Evolutionary conservation across 257 asterid genomes (phyloP), one percentile per base, ranked within the genome.

Genomic region (Primulina huaijiensis): DNA sequence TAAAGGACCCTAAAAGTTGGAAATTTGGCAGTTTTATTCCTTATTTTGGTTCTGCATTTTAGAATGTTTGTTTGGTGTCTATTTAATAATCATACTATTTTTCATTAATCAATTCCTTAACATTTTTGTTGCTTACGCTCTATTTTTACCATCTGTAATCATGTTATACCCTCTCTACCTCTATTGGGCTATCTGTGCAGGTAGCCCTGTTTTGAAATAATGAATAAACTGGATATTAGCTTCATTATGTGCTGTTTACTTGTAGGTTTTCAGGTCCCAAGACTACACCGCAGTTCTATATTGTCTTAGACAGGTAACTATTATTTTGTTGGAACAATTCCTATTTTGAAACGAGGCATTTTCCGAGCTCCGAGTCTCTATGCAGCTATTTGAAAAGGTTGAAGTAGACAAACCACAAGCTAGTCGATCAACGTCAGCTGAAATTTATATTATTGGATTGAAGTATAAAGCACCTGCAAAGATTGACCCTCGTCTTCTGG

Each of bases 401-500:
- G 99, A 91, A 75, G 97, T 94, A 71, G 95, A 94, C 70, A 94
- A 94, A 69, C 97, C 99, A 25, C 79, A 72, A 64, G 99, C 97
- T 30, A 91, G 97, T 85, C 72, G 97, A 37, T 86, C 96, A 21
- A 68, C 97, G 52, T 94, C 97, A 34, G 97, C 99, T 14, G 99
- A 91, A 75, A 94, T 91, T 77, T 94, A 89, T 80, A 72, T 94
- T 37, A 6, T 89, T 6, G 96, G 93, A 16, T 76, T 88, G 8
- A 94, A 83, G 73, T 94, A 94, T 31, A 94, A 88, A 80, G 99
- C 96, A 33, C 98, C 98, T 62, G 88, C 92, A 1, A 94, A 94
- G 95, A 94, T 94, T 64, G 98, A 94, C 80, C 97, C 97, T n/a
- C 91, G 93, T 10, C 92, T 94, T 61, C 92, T 94, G 59, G 98